Percentiles rank a stretch among this genome's conserved stretches.
phyloP scores from a whole-genome alignment of 129 eudicot genomes.

The Flaveria ramosissima region DNA sequence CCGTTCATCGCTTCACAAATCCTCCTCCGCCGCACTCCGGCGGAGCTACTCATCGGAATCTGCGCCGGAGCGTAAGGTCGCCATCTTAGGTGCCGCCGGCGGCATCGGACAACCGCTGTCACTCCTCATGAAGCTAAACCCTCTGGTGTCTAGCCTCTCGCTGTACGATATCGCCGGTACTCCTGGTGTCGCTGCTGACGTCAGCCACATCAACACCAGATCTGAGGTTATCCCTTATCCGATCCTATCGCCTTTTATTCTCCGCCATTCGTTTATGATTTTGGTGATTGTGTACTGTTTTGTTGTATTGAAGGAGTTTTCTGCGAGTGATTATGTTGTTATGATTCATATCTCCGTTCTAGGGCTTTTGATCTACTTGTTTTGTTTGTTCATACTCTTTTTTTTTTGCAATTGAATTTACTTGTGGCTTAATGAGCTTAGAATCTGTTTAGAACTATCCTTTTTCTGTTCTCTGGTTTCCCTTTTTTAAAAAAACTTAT shows the following conservation, averaged over 20 bases:
- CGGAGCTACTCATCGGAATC: slow-evolving; percentile 50
- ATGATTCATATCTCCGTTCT: not conserved
- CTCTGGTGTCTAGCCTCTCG: slow-evolving; percentile 74
- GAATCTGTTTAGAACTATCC: not conserved
- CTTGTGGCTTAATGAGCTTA: not conserved
- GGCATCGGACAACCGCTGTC: slow-evolving; percentile 97
- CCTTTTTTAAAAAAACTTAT: no score
- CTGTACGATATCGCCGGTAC: slow-evolving; percentile 62
- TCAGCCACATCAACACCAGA: slow-evolving; percentile 97
- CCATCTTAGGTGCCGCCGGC: slow-evolving; percentile 55
- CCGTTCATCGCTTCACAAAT: slow-evolving; percentile 30
- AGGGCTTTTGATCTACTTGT: slow-evolving; percentile 7
- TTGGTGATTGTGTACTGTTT: not conserved
- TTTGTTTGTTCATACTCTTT: not conserved
- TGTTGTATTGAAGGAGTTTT: no score
- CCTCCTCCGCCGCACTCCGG: slow-evolving; percentile 28
- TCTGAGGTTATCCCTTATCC: slow-evolving; percentile 57
- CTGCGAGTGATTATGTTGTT: not conserved
- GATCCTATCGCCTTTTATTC: slow-evolving; percentile 6
- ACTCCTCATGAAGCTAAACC: slow-evolving; percentile 76
- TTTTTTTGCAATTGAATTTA: not conserved
- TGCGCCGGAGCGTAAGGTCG: slow-evolving; percentile 46
- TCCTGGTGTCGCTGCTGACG: slow-evolving; percentile 83
- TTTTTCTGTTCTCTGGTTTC: no score
- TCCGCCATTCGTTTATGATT: slow-evolving; percentile 22